Base-by-base conservation (phyloP, 1,284 basidiomycete species). In the Ganoderma sinense region DNA sequence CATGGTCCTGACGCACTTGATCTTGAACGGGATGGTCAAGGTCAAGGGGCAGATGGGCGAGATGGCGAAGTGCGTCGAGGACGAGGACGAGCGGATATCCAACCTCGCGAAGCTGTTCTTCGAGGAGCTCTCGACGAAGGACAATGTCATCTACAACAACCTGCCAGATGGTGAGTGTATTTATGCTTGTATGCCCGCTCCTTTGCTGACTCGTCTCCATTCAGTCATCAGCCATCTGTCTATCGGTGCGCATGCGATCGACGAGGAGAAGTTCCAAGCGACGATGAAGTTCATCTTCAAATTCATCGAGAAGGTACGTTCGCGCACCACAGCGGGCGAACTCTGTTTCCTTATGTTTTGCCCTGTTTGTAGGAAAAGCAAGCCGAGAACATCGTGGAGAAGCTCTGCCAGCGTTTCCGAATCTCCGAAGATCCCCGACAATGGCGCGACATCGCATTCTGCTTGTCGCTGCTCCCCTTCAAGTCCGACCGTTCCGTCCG, bases 141-240 rank as follows among this genome's bases (percentile, higher is more conserved):
- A 99, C 78, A 99, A 99, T 79, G 97, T 97, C 14, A 97, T 99
- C 70, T 99, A 99, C 83, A 99, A 99, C 84, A 99, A 99, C 80
- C 82, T 99, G 76, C 97, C 97, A 0, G 97, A 98, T 83, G 89
- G 91, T 91, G 74, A 87, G 36, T 23, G 18, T 13, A 3, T 78
- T 1, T 18, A 16, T 65, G 11, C 0, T 10, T 2, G 6, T 13
- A 13, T 0, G 4, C 11, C n/a, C 5, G 11, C 29, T 23, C 11
- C 62, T 1, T 26, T n/a, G 18, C 53, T 70, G 26, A 68, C 70
- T n/a, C 58, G 61, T 33, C n/a, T 71, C 55, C 4, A 6, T 69
- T 40, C 72, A 94, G 96, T 98, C 67, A 97, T 98, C 82, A 96
- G 94, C 77, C 97, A 99, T 80, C 83, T 99, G 41, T 97, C 95